These are phyloP conservation scores for Geotrichum klebahnii DNA, from an alignment of 1,139 yeast species.

Conservation along the genomic window DNA sequence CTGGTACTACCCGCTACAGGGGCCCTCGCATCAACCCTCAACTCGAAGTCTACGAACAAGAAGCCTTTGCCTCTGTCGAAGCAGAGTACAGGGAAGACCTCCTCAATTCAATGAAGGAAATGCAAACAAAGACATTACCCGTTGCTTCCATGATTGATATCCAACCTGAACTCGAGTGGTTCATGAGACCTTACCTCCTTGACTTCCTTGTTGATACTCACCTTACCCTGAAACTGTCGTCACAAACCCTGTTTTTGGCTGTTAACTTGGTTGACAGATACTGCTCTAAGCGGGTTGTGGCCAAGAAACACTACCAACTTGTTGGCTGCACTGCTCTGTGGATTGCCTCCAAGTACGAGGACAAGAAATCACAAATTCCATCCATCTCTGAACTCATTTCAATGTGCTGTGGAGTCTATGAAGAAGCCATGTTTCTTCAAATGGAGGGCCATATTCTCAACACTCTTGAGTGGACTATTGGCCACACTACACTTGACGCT, in stretches of 20 bases:
- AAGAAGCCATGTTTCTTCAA: constrained; percentile 86
- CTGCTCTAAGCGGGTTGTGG: constrained; percentile 87
- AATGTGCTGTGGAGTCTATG: constrained; percentile 82
- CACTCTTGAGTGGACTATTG: constrained; percentile 79
- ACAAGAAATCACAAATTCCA: constrained; percentile 82
- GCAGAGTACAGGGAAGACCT: constrained; percentile 41
- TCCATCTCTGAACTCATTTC: constrained; percentile 68
- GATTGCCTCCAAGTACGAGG: constrained; percentile 94
- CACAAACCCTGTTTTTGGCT: constrained; percentile 77
- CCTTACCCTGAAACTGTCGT: constrained; percentile 68
- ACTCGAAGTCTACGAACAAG: constrained; percentile 15
- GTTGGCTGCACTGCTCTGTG: constrained; percentile 92
- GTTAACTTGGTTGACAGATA: constrained; percentile 83
- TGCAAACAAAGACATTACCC: constrained; percentile 37
- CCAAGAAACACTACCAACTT: constrained; percentile 85
- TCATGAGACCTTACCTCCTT: constrained; percentile 82
- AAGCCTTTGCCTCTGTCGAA: constrained; percentile 16
- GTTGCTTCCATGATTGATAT: constrained; percentile 67
- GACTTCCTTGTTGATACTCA: constrained; percentile 84
- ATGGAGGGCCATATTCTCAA: constrained; percentile 90
- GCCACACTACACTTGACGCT: constrained; percentile 50
- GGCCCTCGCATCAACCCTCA: constrained; percentile 17
- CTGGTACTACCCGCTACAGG: constrained; percentile 11
- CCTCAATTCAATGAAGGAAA: constrained; percentile 35
- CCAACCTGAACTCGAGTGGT: constrained; percentile 93